phyloP scores from a whole-genome alignment of 441 rosid genomes.

The Lepidium campestre region DNA sequence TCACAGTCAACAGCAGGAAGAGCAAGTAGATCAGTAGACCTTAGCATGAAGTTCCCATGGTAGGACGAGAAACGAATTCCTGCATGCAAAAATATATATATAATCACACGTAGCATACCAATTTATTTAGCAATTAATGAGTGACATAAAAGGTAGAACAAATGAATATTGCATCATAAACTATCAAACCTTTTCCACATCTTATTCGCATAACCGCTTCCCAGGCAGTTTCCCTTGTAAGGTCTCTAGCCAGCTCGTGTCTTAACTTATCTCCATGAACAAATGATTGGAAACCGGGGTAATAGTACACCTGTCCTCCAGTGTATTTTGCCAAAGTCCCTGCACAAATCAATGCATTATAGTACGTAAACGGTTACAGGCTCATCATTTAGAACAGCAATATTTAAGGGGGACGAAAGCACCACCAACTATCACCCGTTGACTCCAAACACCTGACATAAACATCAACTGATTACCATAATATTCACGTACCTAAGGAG shows the following conservation, averaged over 20 bases:
- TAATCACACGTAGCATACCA: constrained; percentile 27
- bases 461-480: not conserved
- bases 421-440: not conserved
- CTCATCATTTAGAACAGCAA: not conserved
- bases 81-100: constrained; percentile 33
- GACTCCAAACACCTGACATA: not conserved
- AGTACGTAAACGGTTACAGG: not conserved
- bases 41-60: constrained; percentile 98
- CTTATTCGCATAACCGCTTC: constrained; percentile 97
- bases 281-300: constrained; percentile 80
- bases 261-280: constrained; percentile 77
- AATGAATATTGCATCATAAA: not conserved
- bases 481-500: constrained; percentile 63
- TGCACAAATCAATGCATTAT: constrained; percentile 23
- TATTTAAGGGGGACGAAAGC: not conserved
- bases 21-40: constrained; percentile 92
- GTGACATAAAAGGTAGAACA: not conserved
- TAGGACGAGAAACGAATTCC: constrained; percentile 92
- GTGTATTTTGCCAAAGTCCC: constrained; percentile 96
- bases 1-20: constrained; percentile 99
- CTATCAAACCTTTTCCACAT: constrained; percentile 90
- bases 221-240: constrained; percentile 99
- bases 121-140: not conserved
- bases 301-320: constrained; percentile 94
- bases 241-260: constrained; percentile 90